Evolutionary conservation across 2,329 filamentous ascomycete species (phyloP), one percentile per base, ranked within the genome.

Genomic region (Trichoderma sp.): DNA sequence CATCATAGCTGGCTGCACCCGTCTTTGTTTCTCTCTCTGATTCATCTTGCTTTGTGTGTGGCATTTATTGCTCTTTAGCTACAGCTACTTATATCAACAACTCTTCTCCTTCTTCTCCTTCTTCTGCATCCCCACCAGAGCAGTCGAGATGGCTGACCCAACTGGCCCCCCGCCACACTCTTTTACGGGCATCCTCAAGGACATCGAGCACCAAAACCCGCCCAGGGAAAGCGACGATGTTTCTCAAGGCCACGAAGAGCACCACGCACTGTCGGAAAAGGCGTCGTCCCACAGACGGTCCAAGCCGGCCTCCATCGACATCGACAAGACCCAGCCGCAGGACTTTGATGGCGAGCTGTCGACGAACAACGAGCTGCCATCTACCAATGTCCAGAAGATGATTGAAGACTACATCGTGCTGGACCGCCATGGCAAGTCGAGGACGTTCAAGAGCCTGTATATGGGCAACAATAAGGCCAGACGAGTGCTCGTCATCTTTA

Each of bases 401-500:
- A 86, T 92, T 56, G 88, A 89, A 77, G 81, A 88, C 78, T 88
- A 89, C 80, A 84, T 87, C 1, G 86, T 95, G 16, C 87, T 93
- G 60, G 92, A 93, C 82, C 85, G 86, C 50, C 83, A 91, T 75
- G 91, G 91, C 74, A 90, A 89, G 74, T 83, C 88, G 16, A 88
- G 88, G 60, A 85, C 88, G 0, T 94, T 94, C 83, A 89, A 89
- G 82, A 91, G 88, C 78, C 84, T 94, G 33, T 92, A 92, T 81
- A 87, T 86, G 41, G 89, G 90, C 4, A 85, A 82, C 64, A 89
- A 89, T 72, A 86, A 86, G 3, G 85, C 88, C 14, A 85, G 87
- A 21, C 86, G 91, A 3, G 90, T 94, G 33, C 86, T 95, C 38
- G 84, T 95, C 59, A 90, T 95, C 78, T 95, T 95, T 81, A 88